phyloP scores from a whole-genome alignment of 73 alveolate species.

The Loxodes magnus region DNA sequence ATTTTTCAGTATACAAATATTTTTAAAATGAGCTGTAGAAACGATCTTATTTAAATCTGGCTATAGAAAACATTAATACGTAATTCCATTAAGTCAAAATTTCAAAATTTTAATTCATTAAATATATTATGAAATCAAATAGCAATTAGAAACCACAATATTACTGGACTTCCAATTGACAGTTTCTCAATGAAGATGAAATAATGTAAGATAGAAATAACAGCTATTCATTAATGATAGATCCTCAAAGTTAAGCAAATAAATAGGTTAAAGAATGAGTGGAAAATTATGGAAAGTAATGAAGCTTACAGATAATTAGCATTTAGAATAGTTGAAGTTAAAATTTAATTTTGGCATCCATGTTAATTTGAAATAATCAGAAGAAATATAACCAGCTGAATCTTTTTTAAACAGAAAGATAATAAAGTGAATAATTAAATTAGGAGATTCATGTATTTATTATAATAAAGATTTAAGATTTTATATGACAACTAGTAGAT shows the following conservation, averaged over 20 bases:
- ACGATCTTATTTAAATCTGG: slow-evolving; percentile 51
- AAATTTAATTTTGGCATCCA: slow-evolving; percentile 85
- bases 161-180: slow-evolving; percentile 97
- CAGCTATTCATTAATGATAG: slow-evolving; percentile 95
- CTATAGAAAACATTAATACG: slow-evolving; percentile 70
- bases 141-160: slow-evolving; percentile 93
- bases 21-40: slow-evolving; percentile 82
- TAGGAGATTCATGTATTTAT: slow-evolving; percentile 92
- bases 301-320: slow-evolving; percentile 75
- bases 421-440: slow-evolving; percentile 52
- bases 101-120: no score
- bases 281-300: slow-evolving; percentile 37
- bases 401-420: slow-evolving; percentile 87
- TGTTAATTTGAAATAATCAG: slow-evolving; percentile 61
- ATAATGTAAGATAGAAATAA: slow-evolving; percentile 88
- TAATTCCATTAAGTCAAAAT: slow-evolving; percentile 85
- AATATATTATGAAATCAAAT: slow-evolving; percentile 96
- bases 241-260: slow-evolving; percentile 86
- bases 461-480: slow-evolving; percentile 89
- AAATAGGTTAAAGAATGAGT: slow-evolving; percentile 74
- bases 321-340: slow-evolving; percentile 46
- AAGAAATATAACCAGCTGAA: slow-evolving; percentile 92
- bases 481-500: slow-evolving; percentile 92
- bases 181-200: slow-evolving; percentile 94
- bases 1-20: slow-evolving; percentile 83